Conservation (phyloP, 1,284 basidiomycete species). For the Veloporphyrellus conicus region DNA sequence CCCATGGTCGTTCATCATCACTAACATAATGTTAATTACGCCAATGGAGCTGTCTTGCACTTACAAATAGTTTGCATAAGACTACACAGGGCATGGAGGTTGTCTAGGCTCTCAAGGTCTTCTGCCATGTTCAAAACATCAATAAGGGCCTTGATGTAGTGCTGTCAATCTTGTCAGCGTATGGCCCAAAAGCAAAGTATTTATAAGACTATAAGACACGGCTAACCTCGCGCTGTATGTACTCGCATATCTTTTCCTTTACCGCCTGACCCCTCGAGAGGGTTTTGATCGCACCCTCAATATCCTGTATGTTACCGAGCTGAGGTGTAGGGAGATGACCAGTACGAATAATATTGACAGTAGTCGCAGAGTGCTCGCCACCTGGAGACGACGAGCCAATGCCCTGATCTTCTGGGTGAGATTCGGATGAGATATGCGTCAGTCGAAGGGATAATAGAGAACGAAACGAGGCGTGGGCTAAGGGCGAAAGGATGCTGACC, state of each 20-base stretch:
- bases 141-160: constrained; percentile 85
- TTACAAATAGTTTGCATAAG: constrained; percentile 93
- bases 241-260: constrained; percentile 80
- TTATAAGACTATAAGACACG: not conserved
- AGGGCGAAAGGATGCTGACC: constrained; percentile 41
- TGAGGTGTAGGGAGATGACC: constrained; percentile 69
- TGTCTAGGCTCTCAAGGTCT: constrained; percentile 84
- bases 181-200: not conserved
- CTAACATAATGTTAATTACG: constrained; percentile 42
- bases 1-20: constrained; percentile 91
- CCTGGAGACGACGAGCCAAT: constrained; percentile 56
- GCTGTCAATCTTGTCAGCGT: constrained; percentile 42
- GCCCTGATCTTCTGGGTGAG: constrained; percentile 43
- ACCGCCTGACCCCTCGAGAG: constrained; percentile 60
- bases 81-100: constrained; percentile 85
- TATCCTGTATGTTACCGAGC: constrained; percentile 69
- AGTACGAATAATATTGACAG: constrained; percentile 60
- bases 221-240: constrained; percentile 72
- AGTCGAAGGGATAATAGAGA: constrained; percentile 9
- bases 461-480: constrained; percentile 7
- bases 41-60: constrained; percentile 33
- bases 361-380: constrained; percentile 56
- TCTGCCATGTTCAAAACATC: constrained; percentile 85
- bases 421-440: constrained; percentile 15
- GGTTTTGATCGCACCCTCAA: constrained; percentile 71